A percentile compares a stretch with the other conserved stretches of the same genome.
Conservation (phyloP, 176 grass and related monocot species). For the Echinochloa phyllopogon region DNA sequence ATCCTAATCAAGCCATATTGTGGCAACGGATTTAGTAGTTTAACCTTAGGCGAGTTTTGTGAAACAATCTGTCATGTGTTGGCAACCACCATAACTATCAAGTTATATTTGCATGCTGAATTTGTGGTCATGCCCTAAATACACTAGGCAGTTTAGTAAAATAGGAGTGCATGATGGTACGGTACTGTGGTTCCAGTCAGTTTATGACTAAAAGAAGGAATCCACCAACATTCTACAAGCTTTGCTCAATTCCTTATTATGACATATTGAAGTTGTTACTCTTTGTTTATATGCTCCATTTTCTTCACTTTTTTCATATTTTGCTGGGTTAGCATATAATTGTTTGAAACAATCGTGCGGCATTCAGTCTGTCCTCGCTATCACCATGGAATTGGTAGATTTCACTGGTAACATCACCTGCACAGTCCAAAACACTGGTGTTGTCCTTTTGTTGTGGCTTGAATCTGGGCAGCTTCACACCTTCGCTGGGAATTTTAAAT, state of each 20-base stretch:
- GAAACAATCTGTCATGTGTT: background rate
- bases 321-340: background rate
- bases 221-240: background rate
- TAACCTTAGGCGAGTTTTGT: background rate
- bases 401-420: background rate
- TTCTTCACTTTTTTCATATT: background rate
- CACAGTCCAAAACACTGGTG: background rate
- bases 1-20: background rate
- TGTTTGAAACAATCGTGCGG: background rate
- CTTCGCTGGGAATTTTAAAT: background rate
- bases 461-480: background rate
- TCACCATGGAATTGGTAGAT: background rate
- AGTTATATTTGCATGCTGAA: background rate
- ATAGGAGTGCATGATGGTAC: background rate
- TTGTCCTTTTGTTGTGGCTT: background rate
- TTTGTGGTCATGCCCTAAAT: constrained; percentile 27
- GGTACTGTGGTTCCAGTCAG: background rate
- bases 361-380: background rate
- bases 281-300: background rate
- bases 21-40: background rate
- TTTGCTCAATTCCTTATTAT: background rate
- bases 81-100: background rate
- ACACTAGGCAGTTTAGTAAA: background rate
- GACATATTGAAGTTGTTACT: background rate
- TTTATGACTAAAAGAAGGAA: background rate